phyloP scores from a whole-genome alignment of 2,329 filamentous ascomycete genomes.

The Alternaria triticimaculans region DNA sequence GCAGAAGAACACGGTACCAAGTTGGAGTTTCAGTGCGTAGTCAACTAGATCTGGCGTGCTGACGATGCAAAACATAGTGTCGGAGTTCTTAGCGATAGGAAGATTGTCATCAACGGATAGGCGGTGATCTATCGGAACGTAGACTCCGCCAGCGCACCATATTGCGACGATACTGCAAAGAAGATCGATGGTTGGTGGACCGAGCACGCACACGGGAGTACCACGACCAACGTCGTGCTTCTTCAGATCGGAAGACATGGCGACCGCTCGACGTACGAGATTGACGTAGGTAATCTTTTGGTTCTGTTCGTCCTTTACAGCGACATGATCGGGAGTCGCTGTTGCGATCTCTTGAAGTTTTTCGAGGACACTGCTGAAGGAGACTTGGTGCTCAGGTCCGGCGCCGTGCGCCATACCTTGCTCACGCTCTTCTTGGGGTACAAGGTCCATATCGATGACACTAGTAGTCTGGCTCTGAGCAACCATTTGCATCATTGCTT shows the following conservation, averaged over 20 bases:
- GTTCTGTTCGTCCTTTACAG: not conserved
- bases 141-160: not conserved
- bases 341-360: not conserved
- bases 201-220: constrained; percentile 3
- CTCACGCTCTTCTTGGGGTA: not conserved
- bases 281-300: not conserved
- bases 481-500: not conserved
- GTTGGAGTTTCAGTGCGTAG: not conserved
- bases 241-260: constrained; percentile 1
- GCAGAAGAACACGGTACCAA: not conserved
- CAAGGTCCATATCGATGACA: not conserved
- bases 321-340: not conserved
- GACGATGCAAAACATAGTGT: not conserved
- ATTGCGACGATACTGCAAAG: not conserved
- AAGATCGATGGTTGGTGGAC: constrained; percentile 2
- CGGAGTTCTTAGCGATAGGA: not conserved
- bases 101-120: not conserved
- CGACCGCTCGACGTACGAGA: not conserved
- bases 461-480: not conserved
- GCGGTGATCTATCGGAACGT: not conserved
- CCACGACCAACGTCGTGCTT: not conserved
- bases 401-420: not conserved
- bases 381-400: not conserved
- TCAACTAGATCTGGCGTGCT: not conserved
- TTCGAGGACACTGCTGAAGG: not conserved